Conservation (phyloP, 257 asterid genomes). For the Rubia yunnanensis region DNA sequence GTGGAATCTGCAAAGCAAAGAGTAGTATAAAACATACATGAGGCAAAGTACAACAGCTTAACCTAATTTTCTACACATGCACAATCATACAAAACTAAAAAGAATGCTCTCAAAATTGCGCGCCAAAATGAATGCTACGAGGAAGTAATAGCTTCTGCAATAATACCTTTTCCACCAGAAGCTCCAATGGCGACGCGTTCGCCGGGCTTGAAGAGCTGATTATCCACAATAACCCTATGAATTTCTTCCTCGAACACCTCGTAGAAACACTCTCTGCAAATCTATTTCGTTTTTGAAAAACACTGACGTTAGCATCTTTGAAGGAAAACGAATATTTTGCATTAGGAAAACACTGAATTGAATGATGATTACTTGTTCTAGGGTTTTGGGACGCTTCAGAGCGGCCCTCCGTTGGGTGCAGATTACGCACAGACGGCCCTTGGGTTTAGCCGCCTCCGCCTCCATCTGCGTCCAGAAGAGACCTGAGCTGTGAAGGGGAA, state of each 20-base stretch:
- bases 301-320: neutral
- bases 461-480: slow-evolving; percentile 10
- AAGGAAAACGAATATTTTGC: neutral
- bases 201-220: slow-evolving; percentile 72
- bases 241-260: slow-evolving; percentile 81
- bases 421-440: slow-evolving; percentile 44
- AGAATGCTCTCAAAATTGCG: neutral
- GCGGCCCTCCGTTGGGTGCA: slow-evolving; percentile 70
- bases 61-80: no score
- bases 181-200: slow-evolving; percentile 97
- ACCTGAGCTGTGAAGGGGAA: neutral
- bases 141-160: neutral
- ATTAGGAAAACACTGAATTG: neutral
- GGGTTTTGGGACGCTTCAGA: slow-evolving; percentile 92
- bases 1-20: slow-evolving; percentile 67
- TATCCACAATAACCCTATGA: slow-evolving; percentile 68
- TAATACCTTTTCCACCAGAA: slow-evolving; percentile 94
- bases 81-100: neutral
- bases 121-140: neutral
- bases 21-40: neutral
- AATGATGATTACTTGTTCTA: slow-evolving; percentile 46
- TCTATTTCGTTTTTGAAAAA: slow-evolving; percentile 23
- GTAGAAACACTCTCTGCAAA: slow-evolving; percentile 90
- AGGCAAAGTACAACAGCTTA: neutral
- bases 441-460: slow-evolving; percentile 39